Evolutionary conservation across 1,284 basidiomycete genomes (phyloP), one percentile per base, ranked within the genome.

Genomic region (Ustilago loliicola): DNA sequence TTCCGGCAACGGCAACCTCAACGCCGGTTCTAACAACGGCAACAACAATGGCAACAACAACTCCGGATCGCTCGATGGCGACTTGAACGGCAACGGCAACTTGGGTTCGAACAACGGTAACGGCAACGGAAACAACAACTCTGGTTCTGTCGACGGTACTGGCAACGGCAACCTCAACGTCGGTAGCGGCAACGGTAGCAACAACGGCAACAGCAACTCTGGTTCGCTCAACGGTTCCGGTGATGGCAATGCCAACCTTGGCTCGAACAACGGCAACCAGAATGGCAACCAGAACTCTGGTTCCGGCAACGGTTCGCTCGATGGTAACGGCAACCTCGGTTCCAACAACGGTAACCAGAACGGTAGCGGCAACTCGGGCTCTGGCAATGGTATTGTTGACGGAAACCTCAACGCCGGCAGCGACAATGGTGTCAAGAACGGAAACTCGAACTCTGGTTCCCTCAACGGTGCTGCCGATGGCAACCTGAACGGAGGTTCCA

Each of bases 121-220:
- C 52, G 3, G 38, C 17, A 66, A 66, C 52, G 65, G 65, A 1
- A 55, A 55, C 32, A 19, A 40, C 48, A 66, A 59, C 42, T 27
- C 29, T 11, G 65, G 65, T 19, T 55, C 65, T 3, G 4, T 3
- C 27, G 61, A 66, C 65, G 65, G 65, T 8, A 32, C 19, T 13
- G 36, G 19, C 6, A 40, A 66, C 27, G 65, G 65, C 6, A 66
- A 66, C 27, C 30, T 10, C 21, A 66, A 66, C 58, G 30, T 48
- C n/a, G 65, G 65, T 23, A 48, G 42, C 13, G 17, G n/a, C 23
- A 61, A 72, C 17, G 71, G 71, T 13, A 30, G 45, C 52, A n/a
- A 64, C 25, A 67, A 72, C 47, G 70, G 70, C 32, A 64, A 72
- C 61, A 10, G 25, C 27, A 71, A 71, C 63, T 15, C 32, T 6